phyloP scores from a whole-genome alignment of 1,139 yeast species.

The Wickerhamiella infanticola region DNA sequence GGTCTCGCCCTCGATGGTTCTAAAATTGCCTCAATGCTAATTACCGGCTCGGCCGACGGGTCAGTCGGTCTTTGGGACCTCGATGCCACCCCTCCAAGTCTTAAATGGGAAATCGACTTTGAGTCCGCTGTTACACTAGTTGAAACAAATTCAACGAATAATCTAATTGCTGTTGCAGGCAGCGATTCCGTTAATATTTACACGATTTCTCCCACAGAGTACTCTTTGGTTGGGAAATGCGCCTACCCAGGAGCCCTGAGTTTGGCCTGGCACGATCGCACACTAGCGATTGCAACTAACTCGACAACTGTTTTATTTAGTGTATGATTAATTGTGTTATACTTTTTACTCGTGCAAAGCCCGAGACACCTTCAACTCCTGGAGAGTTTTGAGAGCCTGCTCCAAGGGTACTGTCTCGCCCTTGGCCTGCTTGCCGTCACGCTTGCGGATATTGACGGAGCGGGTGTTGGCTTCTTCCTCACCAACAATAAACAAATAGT shows the following conservation, averaged over 20 bases:
- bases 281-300: conserved; percentile 5
- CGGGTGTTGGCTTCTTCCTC: conserved; percentile 69
- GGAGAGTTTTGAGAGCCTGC: conserved; percentile 35
- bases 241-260: neutral
- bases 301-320: neutral
- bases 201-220: neutral
- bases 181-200: neutral
- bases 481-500: conserved; percentile 91
- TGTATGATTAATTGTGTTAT: neutral
- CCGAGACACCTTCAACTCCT: conserved; percentile 12
- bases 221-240: neutral
- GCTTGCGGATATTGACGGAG: conserved; percentile 81
- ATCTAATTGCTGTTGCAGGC: conserved; percentile 1
- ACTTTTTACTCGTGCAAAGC: conserved; percentile 7
- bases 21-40: conserved; percentile 16
- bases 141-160: conserved; percentile 12
- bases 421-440: conserved; percentile 87
- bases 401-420: conserved; percentile 64
- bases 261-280: conserved; percentile 2
- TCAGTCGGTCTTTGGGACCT: conserved; percentile 55
- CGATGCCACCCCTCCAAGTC: conserved; percentile 28
- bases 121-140: conserved; percentile 42
- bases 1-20: conserved; percentile 4
- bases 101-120: conserved; percentile 24
- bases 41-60: conserved; percentile 57